Evolutionary conservation across 768 basidiomycete genomes (phyloP).

Genomic region (Auricularia sp.): DNA sequence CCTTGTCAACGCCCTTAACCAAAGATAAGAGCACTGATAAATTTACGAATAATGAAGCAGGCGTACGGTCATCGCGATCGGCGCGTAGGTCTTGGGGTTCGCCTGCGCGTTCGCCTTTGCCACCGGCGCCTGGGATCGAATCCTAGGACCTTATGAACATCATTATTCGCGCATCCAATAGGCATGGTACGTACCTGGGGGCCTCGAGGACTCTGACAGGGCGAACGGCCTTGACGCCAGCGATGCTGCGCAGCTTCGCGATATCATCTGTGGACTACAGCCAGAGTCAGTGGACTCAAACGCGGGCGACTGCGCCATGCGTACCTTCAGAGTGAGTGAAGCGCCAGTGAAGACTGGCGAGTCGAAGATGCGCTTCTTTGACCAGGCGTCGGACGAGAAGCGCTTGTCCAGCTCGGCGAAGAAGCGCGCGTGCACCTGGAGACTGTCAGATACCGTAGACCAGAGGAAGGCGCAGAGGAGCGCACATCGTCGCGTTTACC

Average conservation of each 20-base stretch:
- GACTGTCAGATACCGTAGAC: no score
- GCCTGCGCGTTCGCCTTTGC: no score
- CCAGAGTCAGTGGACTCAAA: no score
- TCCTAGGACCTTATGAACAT: neutral
- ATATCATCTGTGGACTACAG: neutral
- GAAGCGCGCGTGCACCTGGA: neutral
- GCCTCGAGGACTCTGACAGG: neutral
- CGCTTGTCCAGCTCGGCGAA: neutral
- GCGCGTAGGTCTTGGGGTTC: neutral
- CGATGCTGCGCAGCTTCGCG: slow-evolving; percentile 16
- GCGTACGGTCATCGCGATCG: slow-evolving; percentile 5
- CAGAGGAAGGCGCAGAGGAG: no score
- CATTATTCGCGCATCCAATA: no score
- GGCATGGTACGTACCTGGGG: neutral
- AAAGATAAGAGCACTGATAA: neutral
- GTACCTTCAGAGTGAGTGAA: neutral
- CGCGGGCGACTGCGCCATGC: no score
- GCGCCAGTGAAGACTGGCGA: neutral
- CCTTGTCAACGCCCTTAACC: slow-evolving; percentile 19
- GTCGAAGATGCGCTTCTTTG: neutral
- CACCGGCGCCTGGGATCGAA: neutral
- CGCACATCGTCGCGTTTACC: neutral
- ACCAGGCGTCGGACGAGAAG: neutral
- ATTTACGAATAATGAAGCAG: neutral
- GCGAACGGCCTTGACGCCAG: slow-evolving; percentile 38